A percentile compares a stretch with the other conserved stretches of the same genome.
Evolutionary conservation across 352 stramenopile genomes (phyloP).

Genomic region (Lagenidium giganteum): DNA sequence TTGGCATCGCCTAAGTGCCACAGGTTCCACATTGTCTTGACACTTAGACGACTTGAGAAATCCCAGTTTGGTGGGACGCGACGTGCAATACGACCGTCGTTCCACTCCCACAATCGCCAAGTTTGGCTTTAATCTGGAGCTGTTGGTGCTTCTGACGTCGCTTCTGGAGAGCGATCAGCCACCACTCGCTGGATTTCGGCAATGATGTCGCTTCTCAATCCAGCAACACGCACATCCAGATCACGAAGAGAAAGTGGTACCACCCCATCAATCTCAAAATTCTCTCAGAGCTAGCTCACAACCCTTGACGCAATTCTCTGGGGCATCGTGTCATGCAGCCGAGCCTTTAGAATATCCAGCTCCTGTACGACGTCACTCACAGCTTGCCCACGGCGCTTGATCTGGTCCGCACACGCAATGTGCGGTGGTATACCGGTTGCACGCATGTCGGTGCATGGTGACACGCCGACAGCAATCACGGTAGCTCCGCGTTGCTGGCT

Average conservation of each 20-base stretch:
- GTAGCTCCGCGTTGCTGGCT: not conserved
- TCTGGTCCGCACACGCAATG: not conserved
- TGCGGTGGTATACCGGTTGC: constrained; percentile 3
- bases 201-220: not conserved
- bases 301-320: not conserved
- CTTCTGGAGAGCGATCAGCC: not conserved
- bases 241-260: not conserved
- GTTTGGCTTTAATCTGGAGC: no score
- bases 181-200: not conserved
- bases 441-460: not conserved
- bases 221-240: no score
- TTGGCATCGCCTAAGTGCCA: constrained; percentile 4
- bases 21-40: constrained; percentile 8
- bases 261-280: not conserved
- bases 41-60: not conserved
- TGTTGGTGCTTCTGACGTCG: not conserved
- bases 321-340: no score
- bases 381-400: not conserved
- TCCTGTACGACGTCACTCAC: not conserved
- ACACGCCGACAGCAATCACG: not conserved
- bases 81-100: not conserved
- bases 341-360: not conserved
- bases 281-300: no score
- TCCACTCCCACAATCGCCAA: not conserved
- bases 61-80: not conserved